Evolutionary conservation across 163 green algal genomes (phyloP).

Genomic region (Trebouxia gelatinosa): DNA sequence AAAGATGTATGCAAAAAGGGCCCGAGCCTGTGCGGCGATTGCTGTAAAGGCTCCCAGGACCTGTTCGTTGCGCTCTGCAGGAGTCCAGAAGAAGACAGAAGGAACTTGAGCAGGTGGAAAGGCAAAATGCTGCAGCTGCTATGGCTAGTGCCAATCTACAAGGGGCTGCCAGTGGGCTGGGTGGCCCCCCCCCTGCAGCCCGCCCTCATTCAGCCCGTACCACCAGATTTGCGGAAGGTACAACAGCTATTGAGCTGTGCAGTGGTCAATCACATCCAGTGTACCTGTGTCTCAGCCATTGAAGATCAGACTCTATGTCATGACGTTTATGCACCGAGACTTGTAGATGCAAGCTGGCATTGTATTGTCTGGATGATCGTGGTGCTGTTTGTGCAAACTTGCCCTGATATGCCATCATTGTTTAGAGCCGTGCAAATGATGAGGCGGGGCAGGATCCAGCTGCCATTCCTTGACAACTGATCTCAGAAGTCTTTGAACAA

Average conservation of each 20-base stretch:
- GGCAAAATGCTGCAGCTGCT: constrained; percentile 4
- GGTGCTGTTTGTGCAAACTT: background rate
- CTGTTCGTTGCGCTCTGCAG: background rate
- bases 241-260: no score
- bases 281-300: no score
- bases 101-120: constrained; percentile 22
- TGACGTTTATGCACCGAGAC: no score
- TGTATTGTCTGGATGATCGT: background rate
- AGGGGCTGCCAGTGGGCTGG: background rate
- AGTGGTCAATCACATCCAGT: no score
- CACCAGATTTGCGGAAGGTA: constrained; percentile 15
- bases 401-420: background rate
- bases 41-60: no score
- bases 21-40: no score
- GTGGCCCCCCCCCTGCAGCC: background rate
- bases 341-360: background rate
- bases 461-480: no score
- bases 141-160: background rate
- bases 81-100: constrained; percentile 27
- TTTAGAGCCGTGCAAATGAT: no score
- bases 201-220: constrained; percentile 12
- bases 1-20: no score
- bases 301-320: no score
- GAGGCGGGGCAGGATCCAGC: no score
- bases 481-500: no score